A percentile compares a stretch with the other conserved stretches of the same genome.
phyloP scores from a whole-genome alignment of 441 rosid genomes.

The Lepidium campestre region DNA sequence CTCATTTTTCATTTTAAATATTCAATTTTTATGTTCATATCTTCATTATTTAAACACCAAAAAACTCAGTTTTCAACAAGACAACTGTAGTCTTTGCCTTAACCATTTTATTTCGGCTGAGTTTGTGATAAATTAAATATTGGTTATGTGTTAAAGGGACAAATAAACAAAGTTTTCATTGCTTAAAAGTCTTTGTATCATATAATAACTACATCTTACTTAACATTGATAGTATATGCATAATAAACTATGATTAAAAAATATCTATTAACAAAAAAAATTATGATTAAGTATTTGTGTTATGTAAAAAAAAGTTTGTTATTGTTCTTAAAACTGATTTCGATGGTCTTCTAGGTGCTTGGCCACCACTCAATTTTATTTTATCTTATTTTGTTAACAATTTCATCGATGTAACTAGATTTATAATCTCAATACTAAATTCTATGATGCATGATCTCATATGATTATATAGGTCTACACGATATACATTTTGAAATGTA shows the following conservation, averaged over 20 bases:
- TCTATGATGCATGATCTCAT: too few relatives aligned
- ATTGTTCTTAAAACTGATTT: neutral
- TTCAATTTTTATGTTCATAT: neutral
- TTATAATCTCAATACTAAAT: too few relatives aligned
- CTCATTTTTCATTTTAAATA: neutral
- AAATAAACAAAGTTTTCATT: constrained; percentile 21
- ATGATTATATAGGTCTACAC: too few relatives aligned
- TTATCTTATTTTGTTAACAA: too few relatives aligned
- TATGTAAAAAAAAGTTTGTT: neutral
- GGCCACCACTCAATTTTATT: constrained; percentile 8
- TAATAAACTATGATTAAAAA: neutral
- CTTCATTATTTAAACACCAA: neutral
- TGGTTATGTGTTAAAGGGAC: constrained; percentile 10
- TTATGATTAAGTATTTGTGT: too few relatives aligned
- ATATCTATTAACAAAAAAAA: too few relatives aligned
- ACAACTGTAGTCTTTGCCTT: constrained; percentile 19
- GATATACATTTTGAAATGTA: neutral
- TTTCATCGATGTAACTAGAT: too few relatives aligned
- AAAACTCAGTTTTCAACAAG: constrained; percentile 12
- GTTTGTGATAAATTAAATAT: neutral
- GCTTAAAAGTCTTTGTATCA: constrained; percentile 13
- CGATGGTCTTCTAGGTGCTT: constrained; percentile 16
- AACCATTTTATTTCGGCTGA: constrained; percentile 22
- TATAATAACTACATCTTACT: constrained; percentile 2
- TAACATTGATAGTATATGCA: neutral